Evolutionary conservation across 2,329 filamentous ascomycete genomes (phyloP), one percentile per base, ranked within the genome.

Genomic region (Fusarium mundagurra): DNA sequence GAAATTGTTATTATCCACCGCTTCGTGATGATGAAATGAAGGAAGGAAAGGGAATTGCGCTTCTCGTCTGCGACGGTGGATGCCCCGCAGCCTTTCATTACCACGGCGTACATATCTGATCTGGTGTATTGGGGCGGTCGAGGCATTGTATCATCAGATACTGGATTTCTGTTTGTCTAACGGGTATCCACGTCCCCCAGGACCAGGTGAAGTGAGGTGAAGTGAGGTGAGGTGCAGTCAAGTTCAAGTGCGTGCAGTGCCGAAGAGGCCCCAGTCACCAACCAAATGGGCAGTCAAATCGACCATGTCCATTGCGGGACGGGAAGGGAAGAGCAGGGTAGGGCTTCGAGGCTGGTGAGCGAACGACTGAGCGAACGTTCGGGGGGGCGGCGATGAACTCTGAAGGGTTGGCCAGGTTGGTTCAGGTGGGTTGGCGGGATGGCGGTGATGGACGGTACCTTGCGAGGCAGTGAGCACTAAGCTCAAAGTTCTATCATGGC

Each of bases 1-100:
- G 69, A 75, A 57, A 76, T 78, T 78, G 68, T 76, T 78, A 62
- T 78, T 78, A 76, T 67, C 76, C 76, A 78, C 77, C 50, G 64
- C 68, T 61, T 62, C 59, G 64, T 61, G 62, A 59, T 64, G 64
- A 29, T 60, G 51, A 63, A 44, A 54, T 50, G 58, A 55, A 43
- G 36, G 61, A 59, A 63, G 68, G 67, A 62, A 67, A 59, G 51
- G 61, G 61, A 66, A 61, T 65, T 77, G 67, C 61, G 75, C 76
- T 77, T 78, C 70, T 76, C 60, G 53, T 73, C 65, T 76, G 66
- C 57, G 64, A 74, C 70, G 59, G 54, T 60, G 62, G 34, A 51
- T 57, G 62, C 67, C 69, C 76, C 75, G 71, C 69, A 75, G 57
- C 63, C 58, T 67, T 72, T 68, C 41, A 75, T 72, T 77, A 63